Base-by-base conservation (phyloP, 768 basidiomycete genomes). In the Glaciozyma martinii region DNA sequence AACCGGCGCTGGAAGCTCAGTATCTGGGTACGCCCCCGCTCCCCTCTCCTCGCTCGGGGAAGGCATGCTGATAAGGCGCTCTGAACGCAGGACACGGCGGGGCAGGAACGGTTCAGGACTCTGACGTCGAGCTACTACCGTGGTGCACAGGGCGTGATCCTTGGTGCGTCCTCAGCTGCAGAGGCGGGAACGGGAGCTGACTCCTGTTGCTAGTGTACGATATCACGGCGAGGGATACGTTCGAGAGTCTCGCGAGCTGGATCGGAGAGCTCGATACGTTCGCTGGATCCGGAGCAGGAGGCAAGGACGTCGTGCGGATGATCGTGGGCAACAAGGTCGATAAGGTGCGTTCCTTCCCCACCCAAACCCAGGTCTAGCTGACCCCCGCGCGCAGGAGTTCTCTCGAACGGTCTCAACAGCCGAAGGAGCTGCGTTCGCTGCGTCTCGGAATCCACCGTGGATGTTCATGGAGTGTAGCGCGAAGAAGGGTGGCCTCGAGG, bases 41-140 rank as follows among this genome's bases (percentile, higher is more conserved):
- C 40, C 18, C 44, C n/a, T n/a, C n/a, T n/a, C 27, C 29, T 15
- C 19, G 1, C 0, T 0, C 9, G 16, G 44, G 10, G n/a, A 12
- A n/a, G 44, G 13, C 21, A 44, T 19, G 13, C 37, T n/a, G 29
- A 32, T 19, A 10, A 27, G 32, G 3, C 18, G 27, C 33, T 25
- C 5, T 7, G 8, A 19, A 21, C 19, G n/a, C 71, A 92, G 90
- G 90, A 95, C 72, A 94, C 91, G 0, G 90, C 92, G 57, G 94
- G 95, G 0, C 94, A 98, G 76, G 95, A 99, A 77, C 85, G 94
- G 8, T 99, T 97, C 75, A 52, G 73, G 10, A 95, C 93, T 5
- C 87, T 99, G 71, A 98, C 95, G 7, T 87, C 87, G 3, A 90
- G 88, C 13, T 99, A 98, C 73, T 99, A 98, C 74, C 83, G 95